phyloP scores from a whole-genome alignment of 169 alveolate genomes.

The Cryptosporidium canis region DNA sequence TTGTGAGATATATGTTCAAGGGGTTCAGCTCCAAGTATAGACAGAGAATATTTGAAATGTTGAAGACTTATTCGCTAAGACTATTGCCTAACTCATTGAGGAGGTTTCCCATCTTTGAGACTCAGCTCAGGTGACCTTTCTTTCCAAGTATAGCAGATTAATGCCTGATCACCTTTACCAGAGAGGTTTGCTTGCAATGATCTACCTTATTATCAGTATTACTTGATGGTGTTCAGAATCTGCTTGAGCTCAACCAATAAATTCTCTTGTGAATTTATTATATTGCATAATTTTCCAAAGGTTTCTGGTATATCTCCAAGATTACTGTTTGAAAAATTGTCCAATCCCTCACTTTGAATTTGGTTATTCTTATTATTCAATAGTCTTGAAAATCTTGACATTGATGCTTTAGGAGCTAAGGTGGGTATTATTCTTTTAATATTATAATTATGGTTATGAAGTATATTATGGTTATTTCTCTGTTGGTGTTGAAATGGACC shows the following conservation, averaged over 20 bases:
- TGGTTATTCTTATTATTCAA: background rate
- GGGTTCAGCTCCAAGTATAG: constrained; percentile 44
- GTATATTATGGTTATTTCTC: background rate
- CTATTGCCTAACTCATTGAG: constrained; percentile 34
- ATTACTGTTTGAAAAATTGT: background rate
- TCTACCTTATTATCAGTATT: background rate
- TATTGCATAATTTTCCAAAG: constrained; percentile 30
- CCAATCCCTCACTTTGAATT: background rate
- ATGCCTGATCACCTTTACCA: background rate
- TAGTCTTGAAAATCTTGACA: background rate
- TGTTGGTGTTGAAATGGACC: background rate
- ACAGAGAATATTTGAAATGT: constrained; percentile 47
- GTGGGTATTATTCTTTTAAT: background rate
- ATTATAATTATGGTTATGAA: constrained; percentile 5
- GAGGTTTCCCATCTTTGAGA: background rate
- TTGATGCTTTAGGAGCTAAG: background rate
- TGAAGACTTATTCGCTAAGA: constrained; percentile 30
- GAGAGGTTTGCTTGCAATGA: background rate
- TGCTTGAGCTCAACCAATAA: constrained; percentile 14
- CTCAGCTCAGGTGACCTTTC: background rate
- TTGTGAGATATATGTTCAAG: constrained; percentile 33
- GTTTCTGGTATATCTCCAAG: constrained; percentile 37
- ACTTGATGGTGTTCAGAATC: constrained; percentile 24
- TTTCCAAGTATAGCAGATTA: too few species aligned
- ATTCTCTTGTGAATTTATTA: constrained; percentile 40